Evolutionary conservation across 257 asterid genomes (phyloP).

Genomic region (Mentha longifolia): DNA sequence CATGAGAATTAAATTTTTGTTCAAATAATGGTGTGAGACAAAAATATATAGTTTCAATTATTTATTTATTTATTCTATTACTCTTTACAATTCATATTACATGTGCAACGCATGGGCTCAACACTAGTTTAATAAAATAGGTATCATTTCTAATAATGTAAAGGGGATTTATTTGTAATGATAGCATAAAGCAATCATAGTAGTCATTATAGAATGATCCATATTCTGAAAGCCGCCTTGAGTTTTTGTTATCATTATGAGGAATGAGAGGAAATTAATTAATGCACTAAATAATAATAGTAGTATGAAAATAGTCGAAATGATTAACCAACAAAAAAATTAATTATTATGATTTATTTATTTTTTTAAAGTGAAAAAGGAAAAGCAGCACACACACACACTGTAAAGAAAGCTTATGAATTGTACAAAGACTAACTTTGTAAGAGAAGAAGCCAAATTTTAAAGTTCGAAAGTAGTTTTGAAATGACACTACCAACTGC

Average conservation of each 20-base stretch:
- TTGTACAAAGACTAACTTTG: slow-evolving; percentile 49
- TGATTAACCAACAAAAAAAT: slow-evolving; percentile 43
- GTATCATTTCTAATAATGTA: background rate
- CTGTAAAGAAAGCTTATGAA: slow-evolving; percentile 30
- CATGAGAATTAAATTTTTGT: no score
- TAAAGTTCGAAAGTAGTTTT: slow-evolving; percentile 34
- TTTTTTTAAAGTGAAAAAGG: slow-evolving; percentile 15
- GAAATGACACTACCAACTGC: slow-evolving; percentile 44
- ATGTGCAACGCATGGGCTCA: no score
- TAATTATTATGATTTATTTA: no score
- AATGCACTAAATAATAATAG: background rate
- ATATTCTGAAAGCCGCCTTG: slow-evolving; percentile 54
- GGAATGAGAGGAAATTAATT: slow-evolving; percentile 10
- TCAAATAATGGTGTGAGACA: no score
- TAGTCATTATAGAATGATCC: slow-evolving; percentile 40
- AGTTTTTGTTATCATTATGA: slow-evolving; percentile 36
- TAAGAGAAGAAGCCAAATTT: slow-evolving; percentile 49
- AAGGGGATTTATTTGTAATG: slow-evolving; percentile 32
- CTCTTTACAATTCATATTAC: no score
- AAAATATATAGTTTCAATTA: no score
- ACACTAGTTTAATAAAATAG: no score
- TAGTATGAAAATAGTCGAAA: slow-evolving; percentile 21
- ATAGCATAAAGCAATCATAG: slow-evolving; percentile 41
- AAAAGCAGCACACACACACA: slow-evolving; percentile 21
- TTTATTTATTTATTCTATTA: no score